Evolutionary conservation across 495 filamentous ascomycete species (phyloP).

Genomic region (Hyaloscypha finlandica): DNA sequence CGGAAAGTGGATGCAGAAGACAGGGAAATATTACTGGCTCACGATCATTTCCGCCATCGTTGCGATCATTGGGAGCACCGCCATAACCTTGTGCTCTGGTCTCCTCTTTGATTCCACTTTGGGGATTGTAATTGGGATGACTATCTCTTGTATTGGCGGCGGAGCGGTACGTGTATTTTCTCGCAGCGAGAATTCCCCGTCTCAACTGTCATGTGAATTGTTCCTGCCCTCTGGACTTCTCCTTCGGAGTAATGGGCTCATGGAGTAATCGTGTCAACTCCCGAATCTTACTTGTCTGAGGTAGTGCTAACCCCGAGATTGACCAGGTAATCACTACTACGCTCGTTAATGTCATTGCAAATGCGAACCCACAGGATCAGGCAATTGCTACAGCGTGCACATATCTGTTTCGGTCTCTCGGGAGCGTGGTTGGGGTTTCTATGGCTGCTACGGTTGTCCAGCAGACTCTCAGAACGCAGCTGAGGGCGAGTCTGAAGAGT

Average conservation of each 20-base stretch:
- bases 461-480: constrained; percentile 60
- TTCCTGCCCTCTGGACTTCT: neutral
- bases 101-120: constrained; percentile 40
- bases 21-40: constrained; percentile 77
- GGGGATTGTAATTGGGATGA: constrained; percentile 58
- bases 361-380: constrained; percentile 66
- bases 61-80: constrained; percentile 52
- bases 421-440: constrained; percentile 74
- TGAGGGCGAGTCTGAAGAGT: constrained; percentile 52
- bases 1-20: constrained; percentile 72
- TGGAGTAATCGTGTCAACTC: too few relatives aligned
- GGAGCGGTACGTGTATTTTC: constrained; percentile 43
- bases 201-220: too few relatives aligned
- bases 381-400: constrained; percentile 82
- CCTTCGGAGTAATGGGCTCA: neutral
- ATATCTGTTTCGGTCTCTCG: constrained; percentile 84
- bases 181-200: too few relatives aligned
- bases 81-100: constrained; percentile 64
- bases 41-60: constrained; percentile 60
- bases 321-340: constrained; percentile 59
- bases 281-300: too few relatives aligned
- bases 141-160: constrained; percentile 29
- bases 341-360: constrained; percentile 64
- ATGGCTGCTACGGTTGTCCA: constrained; percentile 74
- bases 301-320: neutral